phyloP scores from a whole-genome alignment of 345 rosid genomes.

The Erodium maritimum region DNA sequence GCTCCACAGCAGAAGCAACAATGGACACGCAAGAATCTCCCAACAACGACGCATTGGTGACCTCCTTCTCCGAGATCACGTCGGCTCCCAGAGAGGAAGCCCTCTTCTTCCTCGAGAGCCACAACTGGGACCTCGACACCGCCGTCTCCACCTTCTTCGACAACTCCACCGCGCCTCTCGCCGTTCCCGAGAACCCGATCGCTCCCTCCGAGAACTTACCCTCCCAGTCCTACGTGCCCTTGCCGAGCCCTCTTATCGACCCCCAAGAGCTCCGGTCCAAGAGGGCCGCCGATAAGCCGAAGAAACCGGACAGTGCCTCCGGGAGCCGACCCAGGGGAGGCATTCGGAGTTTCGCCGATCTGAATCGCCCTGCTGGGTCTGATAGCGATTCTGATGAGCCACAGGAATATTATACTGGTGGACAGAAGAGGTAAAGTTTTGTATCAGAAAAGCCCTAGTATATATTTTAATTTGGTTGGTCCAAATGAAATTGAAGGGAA shows the following conservation, averaged over 20 bases:
- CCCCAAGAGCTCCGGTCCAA: no score
- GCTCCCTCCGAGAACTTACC: constrained; percentile 20
- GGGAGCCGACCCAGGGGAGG: constrained; percentile 48
- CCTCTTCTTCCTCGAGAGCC: constrained; percentile 71
- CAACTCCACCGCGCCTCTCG: constrained; percentile 16
- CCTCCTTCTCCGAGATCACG: constrained; percentile 76
- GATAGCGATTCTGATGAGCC: constrained; percentile 54
- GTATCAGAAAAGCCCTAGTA: background rate
- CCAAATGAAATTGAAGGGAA: background rate
- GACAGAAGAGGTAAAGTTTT: constrained; percentile 64
- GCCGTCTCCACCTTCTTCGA: constrained; percentile 93
- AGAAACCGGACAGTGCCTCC: constrained; percentile 25
- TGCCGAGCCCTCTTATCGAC: no score
- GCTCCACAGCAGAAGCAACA: no score
- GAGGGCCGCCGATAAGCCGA: constrained; percentile 8
- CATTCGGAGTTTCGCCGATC: constrained; percentile 72
- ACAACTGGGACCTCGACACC: constrained; percentile 78
- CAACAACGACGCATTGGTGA: constrained; percentile 25
- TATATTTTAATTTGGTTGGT: no score
- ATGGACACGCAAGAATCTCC: constrained; percentile 12
- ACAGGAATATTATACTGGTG: constrained; percentile 76
- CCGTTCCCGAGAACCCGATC: constrained; percentile 8
- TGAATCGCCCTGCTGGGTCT: constrained; percentile 43
- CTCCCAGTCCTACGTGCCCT: constrained; percentile 29
- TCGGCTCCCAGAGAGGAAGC: constrained; percentile 79